A percentile compares a stretch with the other conserved stretches of the same genome.
Evolutionary conservation across 176 grass and related monocot genomes (phyloP).

Genomic region (maize (Zea mays)): DNA sequence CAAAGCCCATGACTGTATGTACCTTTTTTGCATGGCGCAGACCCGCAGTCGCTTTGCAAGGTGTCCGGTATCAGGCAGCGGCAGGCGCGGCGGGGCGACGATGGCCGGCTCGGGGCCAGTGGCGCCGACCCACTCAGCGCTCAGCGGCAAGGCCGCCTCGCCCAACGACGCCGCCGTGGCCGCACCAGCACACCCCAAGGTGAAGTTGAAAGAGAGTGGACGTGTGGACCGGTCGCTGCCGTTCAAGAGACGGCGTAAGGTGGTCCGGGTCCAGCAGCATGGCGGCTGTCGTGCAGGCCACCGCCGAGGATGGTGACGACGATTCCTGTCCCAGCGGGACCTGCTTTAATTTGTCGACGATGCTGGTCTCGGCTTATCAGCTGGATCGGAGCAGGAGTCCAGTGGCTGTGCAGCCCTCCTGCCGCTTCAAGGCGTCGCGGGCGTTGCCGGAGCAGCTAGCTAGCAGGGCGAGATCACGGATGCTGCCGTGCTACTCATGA

Average conservation of each 20-base stretch:
- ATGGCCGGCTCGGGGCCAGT: conserved; percentile 26
- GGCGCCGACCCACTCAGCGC: background rate
- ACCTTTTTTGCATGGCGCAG: conserved; percentile 32
- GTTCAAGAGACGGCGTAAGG: conserved; percentile 97
- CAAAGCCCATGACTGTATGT: background rate
- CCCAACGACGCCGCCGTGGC: background rate
- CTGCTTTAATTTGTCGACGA: conserved; percentile 47
- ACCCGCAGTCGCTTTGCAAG: conserved; percentile 93
- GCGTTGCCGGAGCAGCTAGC: conserved; percentile 38
- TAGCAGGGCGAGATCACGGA: conserved; percentile 83
- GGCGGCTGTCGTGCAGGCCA: background rate
- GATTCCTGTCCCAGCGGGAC: background rate
- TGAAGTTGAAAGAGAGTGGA: conserved; percentile 64
- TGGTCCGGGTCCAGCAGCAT: background rate
- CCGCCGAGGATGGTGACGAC: background rate
- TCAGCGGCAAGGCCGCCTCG: background rate
- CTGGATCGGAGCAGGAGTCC: conserved; percentile 48
- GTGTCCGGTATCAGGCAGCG: conserved; percentile 92
- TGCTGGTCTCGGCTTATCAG: conserved; percentile 41
- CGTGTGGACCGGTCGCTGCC: conserved; percentile 67
- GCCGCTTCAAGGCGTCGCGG: conserved; percentile 43
- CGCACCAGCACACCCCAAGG: conserved; percentile 35
- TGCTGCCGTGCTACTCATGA: conserved; percentile 93
- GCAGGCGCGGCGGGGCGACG: conserved; percentile 84
- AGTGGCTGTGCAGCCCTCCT: conserved; percentile 3